Conservation (phyloP, 2,329 filamentous ascomycete species). For the Leptosphaerulina australis region DNA sequence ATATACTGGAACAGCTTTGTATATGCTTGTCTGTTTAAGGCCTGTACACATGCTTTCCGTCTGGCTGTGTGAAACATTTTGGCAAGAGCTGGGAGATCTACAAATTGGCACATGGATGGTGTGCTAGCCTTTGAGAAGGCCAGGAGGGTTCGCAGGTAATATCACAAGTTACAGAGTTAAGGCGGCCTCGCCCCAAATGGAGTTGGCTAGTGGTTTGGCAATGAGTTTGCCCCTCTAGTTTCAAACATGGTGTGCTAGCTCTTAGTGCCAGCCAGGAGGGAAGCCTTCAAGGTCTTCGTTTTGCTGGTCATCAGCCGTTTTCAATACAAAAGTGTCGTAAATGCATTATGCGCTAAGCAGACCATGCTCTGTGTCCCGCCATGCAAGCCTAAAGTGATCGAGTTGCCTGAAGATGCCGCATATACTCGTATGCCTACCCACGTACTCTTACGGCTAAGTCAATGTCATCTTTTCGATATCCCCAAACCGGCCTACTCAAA, state of each 20-base stretch:
- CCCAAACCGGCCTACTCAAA: slow-evolving; percentile 37
- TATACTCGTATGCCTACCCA: neutral
- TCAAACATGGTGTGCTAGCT: too few species aligned
- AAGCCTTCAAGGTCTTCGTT: neutral
- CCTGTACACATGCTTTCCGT: neutral
- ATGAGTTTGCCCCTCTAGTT: too few species aligned
- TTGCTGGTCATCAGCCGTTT: neutral
- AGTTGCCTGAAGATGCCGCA: neutral
- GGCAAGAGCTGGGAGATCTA: neutral
- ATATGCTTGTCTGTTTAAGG: neutral
- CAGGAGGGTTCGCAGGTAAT: too few species aligned
- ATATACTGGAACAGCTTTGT: neutral
- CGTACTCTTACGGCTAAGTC: neutral
- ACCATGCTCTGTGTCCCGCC: slow-evolving; percentile 7
- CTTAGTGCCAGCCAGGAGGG: too few species aligned
- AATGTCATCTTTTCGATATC: neutral
- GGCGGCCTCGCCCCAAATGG: too few species aligned
- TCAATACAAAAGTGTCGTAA: slow-evolving; percentile 3
- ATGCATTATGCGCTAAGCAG: slow-evolving; percentile 18
- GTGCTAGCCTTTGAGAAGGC: slow-evolving; percentile 4
- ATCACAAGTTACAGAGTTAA: too few species aligned
- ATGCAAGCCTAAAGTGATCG: slow-evolving; percentile 17
- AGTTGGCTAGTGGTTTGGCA: neutral
- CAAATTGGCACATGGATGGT: slow-evolving; percentile 1
- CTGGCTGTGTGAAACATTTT: neutral